phyloP scores from a whole-genome alignment of 164 flowering plant species.

The Cinnamomum chago region DNA sequence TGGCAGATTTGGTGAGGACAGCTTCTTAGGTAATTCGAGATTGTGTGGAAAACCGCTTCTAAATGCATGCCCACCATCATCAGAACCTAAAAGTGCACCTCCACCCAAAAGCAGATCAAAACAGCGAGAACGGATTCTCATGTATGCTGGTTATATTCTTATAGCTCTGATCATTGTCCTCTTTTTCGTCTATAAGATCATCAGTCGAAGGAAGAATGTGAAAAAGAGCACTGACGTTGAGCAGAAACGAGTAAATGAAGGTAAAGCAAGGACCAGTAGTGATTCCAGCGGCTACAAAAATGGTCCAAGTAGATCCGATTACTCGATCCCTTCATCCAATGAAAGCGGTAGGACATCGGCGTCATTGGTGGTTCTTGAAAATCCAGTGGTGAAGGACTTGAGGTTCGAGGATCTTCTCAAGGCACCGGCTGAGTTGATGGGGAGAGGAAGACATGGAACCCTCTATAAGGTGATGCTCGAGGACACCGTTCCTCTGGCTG shows the following conservation, averaged over 20 bases:
- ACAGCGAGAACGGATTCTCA: conserved; percentile 25
- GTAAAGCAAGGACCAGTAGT: conserved; percentile 13
- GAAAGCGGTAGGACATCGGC: conserved; percentile 32
- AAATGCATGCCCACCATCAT: conserved; percentile 26
- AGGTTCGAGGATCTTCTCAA: conserved; percentile 58
- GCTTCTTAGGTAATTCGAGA: conserved; percentile 36
- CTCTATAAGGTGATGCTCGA: conserved; percentile 50
- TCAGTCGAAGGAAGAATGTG: conserved; percentile 13
- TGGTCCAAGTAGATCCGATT: conserved; percentile 26
- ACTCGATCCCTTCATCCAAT: conserved; percentile 24
- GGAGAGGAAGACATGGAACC: conserved; percentile 58
- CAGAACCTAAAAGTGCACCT: conserved; percentile 14
- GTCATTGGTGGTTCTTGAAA: conserved; percentile 35
- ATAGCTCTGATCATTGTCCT: conserved; percentile 23
- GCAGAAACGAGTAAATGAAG: conserved; percentile 23
- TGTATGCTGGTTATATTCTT: conserved; percentile 38
- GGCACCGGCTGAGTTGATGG: conserved; percentile 71
- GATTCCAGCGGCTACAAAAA: conserved; percentile 26
- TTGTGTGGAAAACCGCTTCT: conserved; percentile 46
- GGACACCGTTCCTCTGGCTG: conserved; percentile 38
- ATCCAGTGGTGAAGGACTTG: conserved; percentile 40
- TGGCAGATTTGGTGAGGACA: conserved; percentile 16
- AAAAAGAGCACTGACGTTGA: conserved; percentile 11
- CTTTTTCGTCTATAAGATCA: conserved; percentile 21
- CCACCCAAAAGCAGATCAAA: conserved; percentile 4